A percentile compares a stretch with the other conserved stretches of the same genome.
Conservation (phyloP, 768 basidiomycete genomes). For the Naganishia onofrii region DNA sequence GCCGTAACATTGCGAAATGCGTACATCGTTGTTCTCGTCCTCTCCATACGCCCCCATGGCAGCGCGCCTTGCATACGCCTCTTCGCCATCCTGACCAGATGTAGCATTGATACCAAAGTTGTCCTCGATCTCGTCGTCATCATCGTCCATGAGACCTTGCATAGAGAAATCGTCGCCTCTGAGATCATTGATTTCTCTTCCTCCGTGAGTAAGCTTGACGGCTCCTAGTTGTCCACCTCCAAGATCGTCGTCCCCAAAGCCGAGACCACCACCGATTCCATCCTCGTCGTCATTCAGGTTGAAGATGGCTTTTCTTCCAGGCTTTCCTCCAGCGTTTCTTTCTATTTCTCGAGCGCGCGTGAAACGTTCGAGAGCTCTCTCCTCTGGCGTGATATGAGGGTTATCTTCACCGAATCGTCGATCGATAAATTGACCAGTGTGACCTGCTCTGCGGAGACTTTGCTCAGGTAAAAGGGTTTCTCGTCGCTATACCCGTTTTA, state of each 20-base stretch:
- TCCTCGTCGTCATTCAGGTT: slow-evolving; percentile 67
- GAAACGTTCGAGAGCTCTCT: slow-evolving; percentile 94
- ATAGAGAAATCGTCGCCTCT: slow-evolving; percentile 47
- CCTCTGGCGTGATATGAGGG: slow-evolving; percentile 85
- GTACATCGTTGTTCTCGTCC: slow-evolving; percentile 61
- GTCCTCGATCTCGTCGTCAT: slow-evolving; percentile 42
- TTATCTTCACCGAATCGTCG: slow-evolving; percentile 95
- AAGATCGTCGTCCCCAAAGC: slow-evolving; percentile 56
- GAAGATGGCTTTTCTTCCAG: slow-evolving; percentile 70
- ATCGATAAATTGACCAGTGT: slow-evolving; percentile 85
- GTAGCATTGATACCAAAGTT: slow-evolving; percentile 69
- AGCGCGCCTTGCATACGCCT: slow-evolving; percentile 59
- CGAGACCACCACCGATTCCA: slow-evolving; percentile 41
- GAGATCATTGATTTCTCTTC: slow-evolving; percentile 47
- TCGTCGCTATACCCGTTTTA: slow-evolving; percentile 62
- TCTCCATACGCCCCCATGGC: slow-evolving; percentile 89
- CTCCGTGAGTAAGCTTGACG: slow-evolving; percentile 47
- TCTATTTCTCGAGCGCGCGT: slow-evolving; percentile 78
- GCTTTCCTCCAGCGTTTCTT: slow-evolving; percentile 38
- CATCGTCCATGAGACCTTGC: slow-evolving; percentile 44
- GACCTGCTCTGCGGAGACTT: slow-evolving; percentile 63
- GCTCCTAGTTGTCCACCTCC: slow-evolving; percentile 22
- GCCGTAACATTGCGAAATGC: slow-evolving; percentile 37
- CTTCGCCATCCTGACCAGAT: slow-evolving; percentile 52
- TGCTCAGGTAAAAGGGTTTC: slow-evolving; percentile 85